phyloP scores from a whole-genome alignment of 2,329 filamentous ascomycete species.

The Mycosphaerella sp. region DNA sequence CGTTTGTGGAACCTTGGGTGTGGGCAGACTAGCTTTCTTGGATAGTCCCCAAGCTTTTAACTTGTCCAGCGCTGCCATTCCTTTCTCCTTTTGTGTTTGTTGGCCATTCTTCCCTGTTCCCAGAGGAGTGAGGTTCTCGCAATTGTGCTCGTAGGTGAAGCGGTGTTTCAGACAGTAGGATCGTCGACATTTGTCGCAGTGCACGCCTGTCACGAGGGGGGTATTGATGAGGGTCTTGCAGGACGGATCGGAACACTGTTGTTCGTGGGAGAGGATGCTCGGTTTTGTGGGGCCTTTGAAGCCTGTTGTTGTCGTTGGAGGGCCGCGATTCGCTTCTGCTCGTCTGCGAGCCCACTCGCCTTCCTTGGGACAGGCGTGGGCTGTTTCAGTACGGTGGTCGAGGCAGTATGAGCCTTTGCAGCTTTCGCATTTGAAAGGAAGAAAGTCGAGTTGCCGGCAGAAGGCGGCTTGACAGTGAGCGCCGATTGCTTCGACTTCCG shows the following conservation, averaged over 20 bases:
- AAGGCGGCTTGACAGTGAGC: constrained; percentile 84
- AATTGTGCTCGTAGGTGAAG: constrained; percentile 75
- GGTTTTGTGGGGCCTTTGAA: constrained; percentile 40
- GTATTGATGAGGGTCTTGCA: constrained; percentile 70
- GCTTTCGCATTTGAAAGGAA: constrained; percentile 89
- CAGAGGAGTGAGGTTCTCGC: constrained; percentile 61
- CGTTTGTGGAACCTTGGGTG: constrained; percentile 50
- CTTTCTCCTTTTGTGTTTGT: constrained; percentile 54
- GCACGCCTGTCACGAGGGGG: constrained; percentile 58
- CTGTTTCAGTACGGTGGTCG: constrained; percentile 80
- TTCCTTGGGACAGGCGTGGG: constrained; percentile 62
- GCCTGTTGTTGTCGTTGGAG: constrained; percentile 22
- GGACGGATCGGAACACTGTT: constrained; percentile 58
- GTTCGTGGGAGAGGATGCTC: constrained; percentile 54
- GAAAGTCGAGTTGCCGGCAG: constrained; percentile 92
- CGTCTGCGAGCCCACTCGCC: constrained; percentile 54
- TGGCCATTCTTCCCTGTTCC: constrained; percentile 44
- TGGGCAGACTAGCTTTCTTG: constrained; percentile 44
- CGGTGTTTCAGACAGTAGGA: constrained; percentile 74
- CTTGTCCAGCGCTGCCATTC: constrained; percentile 66
- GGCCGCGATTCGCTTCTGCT: constrained; percentile 34
- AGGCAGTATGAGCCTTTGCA: constrained; percentile 74
- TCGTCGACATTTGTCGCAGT: constrained; percentile 65
- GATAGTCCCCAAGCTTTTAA: constrained; percentile 73
- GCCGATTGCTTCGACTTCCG: constrained; percentile 79